Percentiles rank a stretch among this genome's conserved stretches.
Evolutionary conservation across 306 rosid species (phyloP).

Genomic region (Quillaja saponaria): DNA sequence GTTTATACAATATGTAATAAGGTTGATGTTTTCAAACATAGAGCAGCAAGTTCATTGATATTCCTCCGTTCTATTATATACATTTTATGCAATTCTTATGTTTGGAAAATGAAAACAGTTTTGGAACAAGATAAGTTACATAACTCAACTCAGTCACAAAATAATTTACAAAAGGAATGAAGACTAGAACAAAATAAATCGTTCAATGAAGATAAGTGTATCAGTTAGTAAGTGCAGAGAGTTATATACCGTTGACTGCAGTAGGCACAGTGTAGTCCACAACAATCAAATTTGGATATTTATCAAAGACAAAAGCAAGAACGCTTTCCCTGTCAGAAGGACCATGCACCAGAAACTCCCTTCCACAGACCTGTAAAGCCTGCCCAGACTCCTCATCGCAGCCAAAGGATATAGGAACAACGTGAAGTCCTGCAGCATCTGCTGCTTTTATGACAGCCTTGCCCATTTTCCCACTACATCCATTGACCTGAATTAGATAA

Average conservation of each 20-base stretch:
- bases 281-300: constrained; percentile 72
- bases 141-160: too few relatives aligned
- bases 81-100: constrained; percentile 12
- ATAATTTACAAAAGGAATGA: too few relatives aligned
- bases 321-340: constrained; percentile 67
- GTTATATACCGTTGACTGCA: constrained; percentile 76
- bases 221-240: too few relatives aligned
- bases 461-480: constrained; percentile 93
- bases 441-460: constrained; percentile 78
- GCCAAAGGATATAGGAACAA: constrained; percentile 88
- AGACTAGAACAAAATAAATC: too few relatives aligned
- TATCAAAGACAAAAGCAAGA: constrained; percentile 57
- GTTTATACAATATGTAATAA: too few relatives aligned
- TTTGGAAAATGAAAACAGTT: constrained; percentile 10
- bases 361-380: constrained; percentile 59
- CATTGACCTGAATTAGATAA: constrained; percentile 59
- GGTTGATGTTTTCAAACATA: too few relatives aligned
- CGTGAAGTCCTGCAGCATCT: constrained; percentile 73
- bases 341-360: constrained; percentile 72
- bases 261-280: constrained; percentile 85
- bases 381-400: constrained; percentile 61
- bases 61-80: constrained; percentile 4
- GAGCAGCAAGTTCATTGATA: too few relatives aligned
- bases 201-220: not conserved
- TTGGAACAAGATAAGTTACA: constrained; percentile 15